phyloP scores from a whole-genome alignment of 345 rosid species.

The Pelargonium nanum region DNA sequence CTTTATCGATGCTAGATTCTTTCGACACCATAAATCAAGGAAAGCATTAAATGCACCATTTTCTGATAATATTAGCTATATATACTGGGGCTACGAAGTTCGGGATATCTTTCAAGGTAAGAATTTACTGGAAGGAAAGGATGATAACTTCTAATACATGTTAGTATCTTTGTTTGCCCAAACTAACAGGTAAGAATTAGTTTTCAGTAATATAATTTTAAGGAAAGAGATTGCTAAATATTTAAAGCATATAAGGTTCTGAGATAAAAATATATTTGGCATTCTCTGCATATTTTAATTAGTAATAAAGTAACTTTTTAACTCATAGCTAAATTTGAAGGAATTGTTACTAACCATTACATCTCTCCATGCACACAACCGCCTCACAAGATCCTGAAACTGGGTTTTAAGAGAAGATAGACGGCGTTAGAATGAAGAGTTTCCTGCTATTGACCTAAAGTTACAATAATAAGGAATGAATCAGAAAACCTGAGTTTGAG shows the following conservation, averaged over 20 bases:
- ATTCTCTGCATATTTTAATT: background rate
- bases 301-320: constrained; percentile 2
- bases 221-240: background rate
- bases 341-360: constrained; percentile 54
- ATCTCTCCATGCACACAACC: constrained; percentile 89
- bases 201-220: background rate
- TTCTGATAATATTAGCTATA: too few relatives aligned
- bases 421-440: background rate
- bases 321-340: constrained; percentile 4
- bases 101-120: background rate
- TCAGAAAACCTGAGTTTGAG: constrained; percentile 44
- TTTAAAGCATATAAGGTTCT: background rate
- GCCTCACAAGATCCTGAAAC: constrained; percentile 70
- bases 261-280: background rate
- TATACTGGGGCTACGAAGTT: background rate
- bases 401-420: constrained; percentile 10
- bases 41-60: background rate
- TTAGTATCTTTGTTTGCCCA: background rate
- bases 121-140: background rate
- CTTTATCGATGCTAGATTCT: background rate
- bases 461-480: constrained; percentile 3
- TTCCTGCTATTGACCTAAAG: background rate
- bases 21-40: background rate
- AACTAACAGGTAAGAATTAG: background rate
- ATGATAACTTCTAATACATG: background rate